Conservation (phyloP, 805 yeast species). For the Candida pseudoglaebosa region DNA sequence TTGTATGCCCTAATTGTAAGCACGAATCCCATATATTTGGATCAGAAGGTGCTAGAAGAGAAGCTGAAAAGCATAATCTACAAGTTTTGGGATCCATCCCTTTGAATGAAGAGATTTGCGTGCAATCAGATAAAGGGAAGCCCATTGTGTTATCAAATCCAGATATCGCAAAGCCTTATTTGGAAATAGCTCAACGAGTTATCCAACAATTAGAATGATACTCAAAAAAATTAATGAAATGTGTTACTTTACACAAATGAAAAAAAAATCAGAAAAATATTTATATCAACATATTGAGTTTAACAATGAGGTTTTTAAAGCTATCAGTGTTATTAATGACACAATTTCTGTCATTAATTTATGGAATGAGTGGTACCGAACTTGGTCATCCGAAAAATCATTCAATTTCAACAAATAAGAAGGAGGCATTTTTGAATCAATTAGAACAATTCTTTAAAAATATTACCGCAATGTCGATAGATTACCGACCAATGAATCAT, state of each 20-base stretch:
- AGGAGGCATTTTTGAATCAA: neutral
- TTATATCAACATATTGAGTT: neutral
- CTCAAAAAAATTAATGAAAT: conserved; percentile 1
- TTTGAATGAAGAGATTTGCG: conserved; percentile 54
- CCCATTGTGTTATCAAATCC: conserved; percentile 53
- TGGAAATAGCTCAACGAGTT: conserved; percentile 39
- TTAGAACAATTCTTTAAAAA: neutral
- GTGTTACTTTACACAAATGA: neutral
- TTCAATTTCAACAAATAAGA: neutral
- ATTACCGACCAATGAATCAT: neutral
- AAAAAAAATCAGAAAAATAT: neutral
- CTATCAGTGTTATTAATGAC: neutral
- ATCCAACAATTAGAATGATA: conserved; percentile 6
- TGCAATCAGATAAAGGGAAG: conserved; percentile 57
- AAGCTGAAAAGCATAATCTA: conserved; percentile 45
- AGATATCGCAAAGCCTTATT: conserved; percentile 38
- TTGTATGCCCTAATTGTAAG: conserved; percentile 68
- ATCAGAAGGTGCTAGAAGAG: conserved; percentile 50
- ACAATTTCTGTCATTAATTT: neutral
- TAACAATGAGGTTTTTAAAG: neutral
- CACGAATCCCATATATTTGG: conserved; percentile 78
- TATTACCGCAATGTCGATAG: neutral
- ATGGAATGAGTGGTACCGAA: neutral
- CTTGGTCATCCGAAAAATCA: neutral
- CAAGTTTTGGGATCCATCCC: conserved; percentile 66